These are phyloP conservation scores for Eudorina sp. DNA, from an alignment of 139 green algal species.

Conservation along the genomic window DNA sequence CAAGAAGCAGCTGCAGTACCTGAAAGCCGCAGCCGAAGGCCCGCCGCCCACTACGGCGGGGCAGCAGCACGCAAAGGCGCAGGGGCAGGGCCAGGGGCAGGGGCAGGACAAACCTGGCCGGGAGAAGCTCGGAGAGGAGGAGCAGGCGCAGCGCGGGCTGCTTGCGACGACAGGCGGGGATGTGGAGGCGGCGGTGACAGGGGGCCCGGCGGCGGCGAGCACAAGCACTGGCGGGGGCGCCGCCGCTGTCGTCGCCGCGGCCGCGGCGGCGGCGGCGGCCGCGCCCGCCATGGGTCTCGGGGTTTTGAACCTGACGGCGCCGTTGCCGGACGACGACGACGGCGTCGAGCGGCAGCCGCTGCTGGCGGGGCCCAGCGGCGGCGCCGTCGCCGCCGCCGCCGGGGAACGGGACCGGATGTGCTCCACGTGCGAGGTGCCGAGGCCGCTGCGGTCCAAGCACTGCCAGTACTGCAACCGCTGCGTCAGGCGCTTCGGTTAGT, in stretches of 20 bases:
- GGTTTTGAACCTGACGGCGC: not conserved
- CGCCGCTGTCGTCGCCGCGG: not conserved
- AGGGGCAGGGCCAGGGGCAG: not conserved
- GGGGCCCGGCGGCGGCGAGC: not conserved
- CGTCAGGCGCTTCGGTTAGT: slow-evolving; percentile 78
- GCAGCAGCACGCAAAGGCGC: not conserved
- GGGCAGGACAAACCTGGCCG: not conserved
- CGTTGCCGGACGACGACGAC: not conserved
- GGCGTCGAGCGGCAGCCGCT: not conserved
- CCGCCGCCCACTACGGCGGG: not conserved
- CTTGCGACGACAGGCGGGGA: too few species aligned
- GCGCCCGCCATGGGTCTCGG: not conserved
- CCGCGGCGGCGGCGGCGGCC: not conserved
- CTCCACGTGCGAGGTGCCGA: slow-evolving; percentile 57
- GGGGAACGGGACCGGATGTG: slow-evolving; percentile 31
- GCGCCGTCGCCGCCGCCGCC: not conserved
- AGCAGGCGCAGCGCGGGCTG: not conserved
- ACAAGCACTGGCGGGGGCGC: not conserved
- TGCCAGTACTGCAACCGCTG: slow-evolving; percentile 84
- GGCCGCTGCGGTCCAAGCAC: slow-evolving; percentile 84
- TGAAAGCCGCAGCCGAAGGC: not conserved
- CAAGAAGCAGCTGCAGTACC: not conserved
- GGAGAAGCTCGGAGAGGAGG: not conserved
- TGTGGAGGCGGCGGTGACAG: too few species aligned
- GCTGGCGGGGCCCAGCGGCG: not conserved